Conservation (phyloP, 768 basidiomycete genomes). For the Chalciporus sphaerocephalus region DNA sequence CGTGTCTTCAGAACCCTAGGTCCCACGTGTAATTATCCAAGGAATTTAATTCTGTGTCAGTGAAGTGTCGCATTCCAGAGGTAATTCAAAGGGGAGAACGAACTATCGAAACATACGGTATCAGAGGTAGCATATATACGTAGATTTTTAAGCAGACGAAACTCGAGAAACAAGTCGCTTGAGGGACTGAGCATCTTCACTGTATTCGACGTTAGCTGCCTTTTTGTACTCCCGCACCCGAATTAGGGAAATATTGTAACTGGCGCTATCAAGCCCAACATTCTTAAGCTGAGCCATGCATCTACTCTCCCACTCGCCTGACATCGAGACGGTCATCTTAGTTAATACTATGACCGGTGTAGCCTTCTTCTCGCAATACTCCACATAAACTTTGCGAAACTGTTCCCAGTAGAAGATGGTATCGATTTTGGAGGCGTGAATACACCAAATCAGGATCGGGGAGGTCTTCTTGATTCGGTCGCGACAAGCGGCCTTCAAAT, state of each 20-base stretch:
- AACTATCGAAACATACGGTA: too few relatives aligned
- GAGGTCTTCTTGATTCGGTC: slow-evolving; percentile 1
- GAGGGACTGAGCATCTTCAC: slow-evolving; percentile 18
- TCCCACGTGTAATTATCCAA: too few relatives aligned
- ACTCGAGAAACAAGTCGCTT: slow-evolving; percentile 15
- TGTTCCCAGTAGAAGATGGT: slow-evolving; percentile 24
- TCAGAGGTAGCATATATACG: too few relatives aligned
- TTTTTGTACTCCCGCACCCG: slow-evolving; percentile 16
- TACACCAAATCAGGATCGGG: slow-evolving; percentile 28
- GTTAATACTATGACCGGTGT: slow-evolving; percentile 25
- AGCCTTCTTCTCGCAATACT: slow-evolving; percentile 23
- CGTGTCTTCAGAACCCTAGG: too few relatives aligned
- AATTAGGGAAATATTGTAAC: slow-evolving; percentile 8
- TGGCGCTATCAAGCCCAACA: background rate
- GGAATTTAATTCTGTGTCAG: too few relatives aligned
- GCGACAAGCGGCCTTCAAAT: slow-evolving; percentile 15
- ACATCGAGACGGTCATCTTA: slow-evolving; percentile 19
- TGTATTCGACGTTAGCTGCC: slow-evolving; percentile 15
- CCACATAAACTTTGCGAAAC: slow-evolving; percentile 24
- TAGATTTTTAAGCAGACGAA: too few relatives aligned
- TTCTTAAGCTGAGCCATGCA: slow-evolving; percentile 15
- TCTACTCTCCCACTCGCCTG: slow-evolving; percentile 15
- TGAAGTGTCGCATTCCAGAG: too few relatives aligned
- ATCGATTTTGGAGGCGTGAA: slow-evolving; percentile 28
- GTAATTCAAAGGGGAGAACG: too few relatives aligned